Evolutionary conservation across 345 rosid species (phyloP).

Genomic region (Brassica incana): DNA sequence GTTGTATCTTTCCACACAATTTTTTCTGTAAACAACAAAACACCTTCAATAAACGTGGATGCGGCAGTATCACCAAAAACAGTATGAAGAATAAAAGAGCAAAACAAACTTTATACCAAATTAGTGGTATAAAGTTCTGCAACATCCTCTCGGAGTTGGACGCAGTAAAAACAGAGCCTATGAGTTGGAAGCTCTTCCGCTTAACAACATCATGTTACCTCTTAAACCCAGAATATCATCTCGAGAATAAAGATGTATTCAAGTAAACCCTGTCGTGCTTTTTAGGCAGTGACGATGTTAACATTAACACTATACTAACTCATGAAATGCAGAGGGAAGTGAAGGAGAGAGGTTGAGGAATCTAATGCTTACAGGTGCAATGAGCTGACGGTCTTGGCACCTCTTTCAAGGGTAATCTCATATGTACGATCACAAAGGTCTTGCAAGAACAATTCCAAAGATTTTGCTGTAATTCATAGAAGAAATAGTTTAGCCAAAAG

Average conservation of each 20-base stretch:
- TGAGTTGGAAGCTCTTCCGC: slow-evolving; percentile 34
- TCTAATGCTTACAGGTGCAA: slow-evolving; percentile 78
- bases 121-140: slow-evolving; percentile 34
- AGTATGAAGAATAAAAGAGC: neutral
- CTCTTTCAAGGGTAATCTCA: slow-evolving; percentile 90
- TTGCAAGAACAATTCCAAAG: slow-evolving; percentile 96
- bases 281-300: no score
- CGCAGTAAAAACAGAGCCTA: slow-evolving; percentile 16
- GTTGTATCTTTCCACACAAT: slow-evolving; percentile 91
- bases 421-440: slow-evolving; percentile 97
- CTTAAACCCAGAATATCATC: no score
- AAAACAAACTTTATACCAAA: slow-evolving; percentile 31
- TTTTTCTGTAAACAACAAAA: slow-evolving; percentile 65
- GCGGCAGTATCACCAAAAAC: neutral
- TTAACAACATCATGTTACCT: slow-evolving; percentile 33
- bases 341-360: neutral
- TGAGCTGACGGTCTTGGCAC: slow-evolving; percentile 94
- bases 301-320: no score
- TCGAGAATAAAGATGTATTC: no score
- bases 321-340: slow-evolving; percentile 11
- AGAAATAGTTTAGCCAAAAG: slow-evolving; percentile 23
- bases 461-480: slow-evolving; percentile 64
- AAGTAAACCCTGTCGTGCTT: no score
- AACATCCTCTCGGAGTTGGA: slow-evolving; percentile 32
- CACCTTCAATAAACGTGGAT: slow-evolving; percentile 24